A percentile compares a stretch with the other conserved stretches of the same genome.
Conservation (phyloP, 371 early-diverging fungal species). For the Mortierella sp. region DNA sequence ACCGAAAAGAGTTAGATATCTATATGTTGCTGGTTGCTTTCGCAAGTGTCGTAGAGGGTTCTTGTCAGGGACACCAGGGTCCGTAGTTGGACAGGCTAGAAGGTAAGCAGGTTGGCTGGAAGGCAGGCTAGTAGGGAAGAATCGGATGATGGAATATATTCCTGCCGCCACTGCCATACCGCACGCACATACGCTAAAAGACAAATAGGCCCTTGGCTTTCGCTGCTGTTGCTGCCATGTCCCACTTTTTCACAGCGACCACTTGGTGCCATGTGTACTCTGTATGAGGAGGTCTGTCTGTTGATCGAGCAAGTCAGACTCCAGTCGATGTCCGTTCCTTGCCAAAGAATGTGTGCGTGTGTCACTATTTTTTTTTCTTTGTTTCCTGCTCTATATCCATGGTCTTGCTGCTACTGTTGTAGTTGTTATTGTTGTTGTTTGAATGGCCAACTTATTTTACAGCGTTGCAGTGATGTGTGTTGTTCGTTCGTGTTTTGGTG, state of each 20-base stretch:
- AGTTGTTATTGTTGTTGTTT: background rate
- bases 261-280: background rate
- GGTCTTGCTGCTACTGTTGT: background rate
- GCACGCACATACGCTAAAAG: background rate
- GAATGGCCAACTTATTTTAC: background rate
- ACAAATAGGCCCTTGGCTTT: background rate
- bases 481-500: no score
- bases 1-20: background rate
- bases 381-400: background rate
- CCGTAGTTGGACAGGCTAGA: slow-evolving; percentile 1
- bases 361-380: background rate
- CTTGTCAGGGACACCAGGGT: slow-evolving; percentile 7
- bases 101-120: background rate
- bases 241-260: background rate
- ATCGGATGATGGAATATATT: slow-evolving; percentile 7
- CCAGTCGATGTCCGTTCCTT: background rate
- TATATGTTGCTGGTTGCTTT: background rate
- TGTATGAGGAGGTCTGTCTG: background rate
- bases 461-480: background rate
- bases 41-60: background rate
- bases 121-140: background rate
- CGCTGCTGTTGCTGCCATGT: background rate
- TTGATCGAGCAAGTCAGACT: background rate
- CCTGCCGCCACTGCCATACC: background rate
- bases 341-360: background rate